These are phyloP conservation scores for Solanum chacoense DNA, from an alignment of 305 asterid genomes.

Conservation along the genomic window DNA sequence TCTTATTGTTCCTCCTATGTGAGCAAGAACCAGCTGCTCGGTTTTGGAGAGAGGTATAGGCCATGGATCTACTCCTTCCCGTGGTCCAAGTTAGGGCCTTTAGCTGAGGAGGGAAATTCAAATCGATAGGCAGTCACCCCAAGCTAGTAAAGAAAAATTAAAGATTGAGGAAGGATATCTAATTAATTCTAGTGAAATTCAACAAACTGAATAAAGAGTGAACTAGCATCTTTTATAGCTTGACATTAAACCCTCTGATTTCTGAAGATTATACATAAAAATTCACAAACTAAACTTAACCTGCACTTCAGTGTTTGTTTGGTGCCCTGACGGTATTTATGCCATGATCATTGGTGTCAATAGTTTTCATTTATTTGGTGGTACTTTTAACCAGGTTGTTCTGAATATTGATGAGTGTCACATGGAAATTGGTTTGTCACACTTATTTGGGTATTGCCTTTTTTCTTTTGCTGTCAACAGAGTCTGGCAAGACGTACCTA, in stretches of 20 bases:
- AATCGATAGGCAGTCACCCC: not conserved
- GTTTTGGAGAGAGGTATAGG: not conserved
- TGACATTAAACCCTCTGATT: not conserved
- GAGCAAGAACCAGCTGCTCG: not conserved
- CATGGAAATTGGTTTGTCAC: not conserved
- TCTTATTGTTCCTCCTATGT: not conserved
- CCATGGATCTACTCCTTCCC: not conserved
- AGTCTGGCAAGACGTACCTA: slow-evolving; percentile 93
- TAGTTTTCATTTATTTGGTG: not conserved
- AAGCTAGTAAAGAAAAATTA: not conserved
- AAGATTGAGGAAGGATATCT: not conserved
- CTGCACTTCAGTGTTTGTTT: not conserved
- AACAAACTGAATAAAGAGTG: not conserved
- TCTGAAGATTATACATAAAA: not conserved
- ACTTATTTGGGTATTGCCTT: not conserved
- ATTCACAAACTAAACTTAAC: not conserved
- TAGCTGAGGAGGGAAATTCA: not conserved
- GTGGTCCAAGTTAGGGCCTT: not conserved
- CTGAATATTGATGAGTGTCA: not conserved
- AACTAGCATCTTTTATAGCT: not conserved
- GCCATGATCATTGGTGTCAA: not conserved
- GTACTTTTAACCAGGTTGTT: not conserved
- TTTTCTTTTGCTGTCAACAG: slow-evolving; percentile 23
- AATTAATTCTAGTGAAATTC: not conserved
- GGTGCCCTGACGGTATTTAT: not conserved